Evolutionary conservation across 2,329 filamentous ascomycete species (phyloP).

Genomic region (Talaromyces sp.): DNA sequence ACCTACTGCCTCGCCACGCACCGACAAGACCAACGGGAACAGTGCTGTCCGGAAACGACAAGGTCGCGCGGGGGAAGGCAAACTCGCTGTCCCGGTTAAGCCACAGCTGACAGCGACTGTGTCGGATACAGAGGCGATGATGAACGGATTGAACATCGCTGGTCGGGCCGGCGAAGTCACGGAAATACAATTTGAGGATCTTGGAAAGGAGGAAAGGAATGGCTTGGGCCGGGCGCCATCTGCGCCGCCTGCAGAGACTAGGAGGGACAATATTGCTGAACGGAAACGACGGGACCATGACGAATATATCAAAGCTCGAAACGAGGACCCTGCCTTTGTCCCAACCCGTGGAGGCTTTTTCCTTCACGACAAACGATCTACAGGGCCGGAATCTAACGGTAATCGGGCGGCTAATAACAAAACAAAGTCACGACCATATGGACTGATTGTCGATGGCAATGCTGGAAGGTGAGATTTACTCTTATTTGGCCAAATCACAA

Average conservation of each 20-base stretch:
- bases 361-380: constrained; percentile 87
- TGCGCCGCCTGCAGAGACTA: constrained; percentile 29
- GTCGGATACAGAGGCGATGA: constrained; percentile 57
- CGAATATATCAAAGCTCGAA: constrained; percentile 80
- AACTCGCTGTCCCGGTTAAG: constrained; percentile 28
- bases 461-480: constrained; percentile 35
- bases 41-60: constrained; percentile 23
- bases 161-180: constrained; percentile 32
- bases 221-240: constrained; percentile 34
- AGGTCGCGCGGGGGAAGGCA: constrained; percentile 26
- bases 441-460: constrained; percentile 40
- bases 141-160: constrained; percentile 52
- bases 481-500: constrained; percentile 20
- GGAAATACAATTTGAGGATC: constrained; percentile 47
- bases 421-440: constrained; percentile 54
- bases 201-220: constrained; percentile 24
- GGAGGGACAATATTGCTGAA: constrained; percentile 59
- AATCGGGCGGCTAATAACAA: constrained; percentile 54
- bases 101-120: constrained; percentile 33
- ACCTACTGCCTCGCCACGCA: constrained; percentile 23
- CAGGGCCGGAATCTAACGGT: constrained; percentile 70
- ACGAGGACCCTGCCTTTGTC: constrained; percentile 87
- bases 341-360: constrained; percentile 94
- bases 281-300: constrained; percentile 80
- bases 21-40: constrained; percentile 19